Base-by-base conservation (phyloP, 768 basidiomycete species). In the Trametes maxima region DNA sequence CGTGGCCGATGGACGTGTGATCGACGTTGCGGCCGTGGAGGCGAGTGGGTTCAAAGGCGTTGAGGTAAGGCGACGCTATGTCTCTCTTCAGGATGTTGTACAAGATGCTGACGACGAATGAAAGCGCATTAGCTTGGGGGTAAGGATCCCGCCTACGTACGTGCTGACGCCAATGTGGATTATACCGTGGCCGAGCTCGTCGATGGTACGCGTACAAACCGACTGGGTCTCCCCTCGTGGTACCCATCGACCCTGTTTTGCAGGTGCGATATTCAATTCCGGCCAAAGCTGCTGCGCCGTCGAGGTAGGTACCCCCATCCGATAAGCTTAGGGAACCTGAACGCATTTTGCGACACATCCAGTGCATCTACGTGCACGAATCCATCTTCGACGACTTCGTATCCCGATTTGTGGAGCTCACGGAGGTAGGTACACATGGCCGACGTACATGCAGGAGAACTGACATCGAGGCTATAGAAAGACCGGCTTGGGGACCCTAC, bases 201-300 rank as follows among this genome's bases (percentile, higher is more conserved):
- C 1, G 97, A 99, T 74, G 96, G 95, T 89, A 57, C 51, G 79
- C 66, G 5, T 39, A 22, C 22, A 24, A 24, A 8, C 28, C 28
- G 8, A 17, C 53, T 21, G 11, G 1, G 17, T 37, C n/a, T 17
- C n/a, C 33, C 46, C 2, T 3, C n/a, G 45, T 42, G 17, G 1
- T 45, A 33, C 28, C 8, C 3, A 33, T 3, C 65, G 56, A 44
- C 49, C 28, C 21, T 44, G 37, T 19, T 40, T 1, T 66, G 3
- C 37, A 94, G 92, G 94, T 39, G 89, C 94, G 4, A 88, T 95
- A 76, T 99, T 94, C 80, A 98, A 98, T 75, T 95, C 95, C 14
- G 97, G 97, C 1, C 97, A 99, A 75, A 95, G 94, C 65, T 98
- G 96, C 74, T 98, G 96, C 70, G 86, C 90, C 0, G 79, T 98